Evolutionary conservation across 176 grass and related monocot species (phyloP).

Genomic region (Alloteropsis semialata): DNA sequence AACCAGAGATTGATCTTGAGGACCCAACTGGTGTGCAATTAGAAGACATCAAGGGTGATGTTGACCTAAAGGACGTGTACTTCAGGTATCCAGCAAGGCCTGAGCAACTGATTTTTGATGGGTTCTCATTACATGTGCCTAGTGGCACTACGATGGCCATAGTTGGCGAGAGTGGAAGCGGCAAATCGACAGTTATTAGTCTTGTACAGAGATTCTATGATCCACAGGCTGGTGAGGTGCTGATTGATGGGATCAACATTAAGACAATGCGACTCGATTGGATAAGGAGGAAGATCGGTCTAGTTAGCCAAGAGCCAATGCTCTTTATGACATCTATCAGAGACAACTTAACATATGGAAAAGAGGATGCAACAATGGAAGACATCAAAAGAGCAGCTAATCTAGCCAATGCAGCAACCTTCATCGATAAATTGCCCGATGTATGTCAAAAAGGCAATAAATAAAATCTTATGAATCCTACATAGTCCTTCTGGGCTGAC

Average conservation of each 20-base stretch:
- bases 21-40: conserved; percentile 42
- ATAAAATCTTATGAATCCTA: background rate
- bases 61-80: conserved; percentile 70
- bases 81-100: conserved; percentile 82
- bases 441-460: conserved; percentile 28
- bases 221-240: conserved; percentile 67
- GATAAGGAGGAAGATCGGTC: conserved; percentile 66
- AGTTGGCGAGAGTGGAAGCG: conserved; percentile 90
- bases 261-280: conserved; percentile 60
- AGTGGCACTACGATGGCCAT: conserved; percentile 73
- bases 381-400: conserved; percentile 64
- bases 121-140: conserved; percentile 58
- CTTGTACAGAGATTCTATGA: conserved; percentile 81
- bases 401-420: conserved; percentile 77
- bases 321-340: conserved; percentile 82
- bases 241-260: conserved; percentile 76
- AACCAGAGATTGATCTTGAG: conserved; percentile 64
- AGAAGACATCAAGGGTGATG: conserved; percentile 59
- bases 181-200: conserved; percentile 79
- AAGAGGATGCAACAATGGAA: conserved; percentile 69
- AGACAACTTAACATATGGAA: conserved; percentile 81
- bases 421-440: conserved; percentile 74
- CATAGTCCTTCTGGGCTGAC: background rate
- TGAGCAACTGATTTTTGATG: conserved; percentile 69
- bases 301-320: conserved; percentile 88